Base-by-base conservation (phyloP, 2,329 filamentous ascomycete species). In the Neocucurbitaria cava region DNA sequence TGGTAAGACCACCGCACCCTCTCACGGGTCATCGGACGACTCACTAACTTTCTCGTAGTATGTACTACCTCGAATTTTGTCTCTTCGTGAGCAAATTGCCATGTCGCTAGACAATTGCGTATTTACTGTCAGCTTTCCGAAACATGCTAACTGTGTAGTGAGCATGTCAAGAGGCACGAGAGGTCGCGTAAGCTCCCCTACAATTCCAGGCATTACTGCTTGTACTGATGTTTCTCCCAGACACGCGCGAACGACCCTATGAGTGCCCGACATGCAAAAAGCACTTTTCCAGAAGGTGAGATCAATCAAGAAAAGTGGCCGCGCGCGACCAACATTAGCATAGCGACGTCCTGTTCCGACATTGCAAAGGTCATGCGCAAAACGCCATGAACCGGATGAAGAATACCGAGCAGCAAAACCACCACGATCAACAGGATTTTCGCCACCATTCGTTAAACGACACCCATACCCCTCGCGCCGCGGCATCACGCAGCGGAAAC, bases 101-200 rank as follows among this genome's bases (percentile, higher is more conserved):
- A n/a, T 17, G 31, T 17, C 15, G 31, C 13, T 11, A n/a, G 15
- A 35, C 13, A n/a, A 35, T 8, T 8, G 13, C 10, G 8, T 10
- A 31, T 15, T 11, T 31, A 11, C 30, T 15, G 5, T 15, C 17
- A 35, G 13, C 31, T 17, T 35, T 13, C 4, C 5, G 13, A n/a
- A 1, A 35, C 31, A 4, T 17, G 31, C 31, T 35, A 35, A 35
- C 13, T 35, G 8, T 56, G 49, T 65, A 41, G 31, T 17, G 82
- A 83, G 65, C 82, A 84, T 70, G 79, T 82, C 62, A 83, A 83
- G 66, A 78, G 82, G 38, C 82, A 84, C 68, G 81, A 83, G 65
- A 77, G 82, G 64, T 83, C 82, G 52, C 82, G 82, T 84, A 73
- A 65, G 81, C 46, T 56, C 47, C 39, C 42, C 35, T n/a, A 30